These are phyloP conservation scores for Penicillium silybi DNA, from an alignment of 495 filamentous ascomycete genomes.

Conservation along the genomic window DNA sequence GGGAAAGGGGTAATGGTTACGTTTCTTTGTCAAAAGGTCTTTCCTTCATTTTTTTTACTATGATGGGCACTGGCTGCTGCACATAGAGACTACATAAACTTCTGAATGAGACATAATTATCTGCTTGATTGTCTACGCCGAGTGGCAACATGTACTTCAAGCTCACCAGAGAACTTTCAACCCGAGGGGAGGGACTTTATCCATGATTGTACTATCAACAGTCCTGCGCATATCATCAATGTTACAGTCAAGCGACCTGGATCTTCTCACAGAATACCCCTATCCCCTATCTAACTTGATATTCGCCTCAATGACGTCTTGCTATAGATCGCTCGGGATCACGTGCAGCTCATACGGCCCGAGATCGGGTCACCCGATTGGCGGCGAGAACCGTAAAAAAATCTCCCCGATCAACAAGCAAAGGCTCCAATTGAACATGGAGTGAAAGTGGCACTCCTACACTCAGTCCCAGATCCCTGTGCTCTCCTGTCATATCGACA, in stretches of 20 bases:
- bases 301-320: constrained; percentile 7
- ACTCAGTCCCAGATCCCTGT: neutral
- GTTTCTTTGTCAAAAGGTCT: constrained; percentile 8
- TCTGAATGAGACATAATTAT: constrained; percentile 22
- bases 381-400: constrained; percentile 27
- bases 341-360: constrained; percentile 9
- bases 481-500: neutral
- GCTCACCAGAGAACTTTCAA: no score
- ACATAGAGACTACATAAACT: constrained; percentile 18
- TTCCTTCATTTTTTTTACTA: constrained; percentile 7
- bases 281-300: neutral
- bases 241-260: no score
- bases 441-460: constrained; percentile 7
- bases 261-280: no score
- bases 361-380: constrained; percentile 24
- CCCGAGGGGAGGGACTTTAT: no score
- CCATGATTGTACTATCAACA: no score
- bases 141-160: no score
- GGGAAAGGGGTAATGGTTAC: constrained; percentile 7
- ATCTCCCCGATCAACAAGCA: constrained; percentile 19
- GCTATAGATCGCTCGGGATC: constrained; percentile 5
- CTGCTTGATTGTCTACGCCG: neutral
- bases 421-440: constrained; percentile 10
- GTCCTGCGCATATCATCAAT: no score
- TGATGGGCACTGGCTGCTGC: constrained; percentile 25